Evolutionary conservation across 1,139 yeast species (phyloP), one percentile per base, ranked within the genome.

Genomic region (Candida sanyaensis): DNA sequence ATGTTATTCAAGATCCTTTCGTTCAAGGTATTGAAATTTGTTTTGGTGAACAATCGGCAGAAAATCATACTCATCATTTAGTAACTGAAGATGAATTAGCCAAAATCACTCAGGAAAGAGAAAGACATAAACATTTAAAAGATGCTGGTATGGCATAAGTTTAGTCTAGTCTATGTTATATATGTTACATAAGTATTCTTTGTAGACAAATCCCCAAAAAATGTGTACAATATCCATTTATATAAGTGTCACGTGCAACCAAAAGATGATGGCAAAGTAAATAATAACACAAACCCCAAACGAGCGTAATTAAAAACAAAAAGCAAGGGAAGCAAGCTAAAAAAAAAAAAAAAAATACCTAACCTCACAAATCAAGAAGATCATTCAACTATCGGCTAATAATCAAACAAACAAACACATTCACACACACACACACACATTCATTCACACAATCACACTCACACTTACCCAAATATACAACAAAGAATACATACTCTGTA

Each of bases 51-150:
- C 49, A 44, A 13, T 37, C 23, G 17, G 43, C 45, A 13, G 53
- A 47, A 28, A 68, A 68, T 42, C 87, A 83, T 56, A 64, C 57
- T 13, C 88, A 83, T 60, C 84, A 83, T 61, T 66, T 83, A 55
- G 70, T 82, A 2, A 75, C 84, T 1, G 86, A 81, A 53, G 82
- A 80, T 13, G 83, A 80, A 43, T 65, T 80, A 45, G 69, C 69
- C 39, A 71, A 71, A 53, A 55, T 78, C 7, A 69, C 72, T 34
- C 63, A 61, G 48, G 81, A 76, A 48, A 64, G 65, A 52, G 73
- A 72, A 46, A 57, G 69, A 52, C 53, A 65, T 45, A 66, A 69
- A 29, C 50, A 43, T 30, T 44, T 55, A 28, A 52, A 52, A 44
- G 55, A 55, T 27, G 50, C 49, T 8, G 58, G 58, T 23, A 42